Evolutionary conservation across 495 filamentous ascomycete species (phyloP).

Genomic region (Trypethelium eluteriae): DNA sequence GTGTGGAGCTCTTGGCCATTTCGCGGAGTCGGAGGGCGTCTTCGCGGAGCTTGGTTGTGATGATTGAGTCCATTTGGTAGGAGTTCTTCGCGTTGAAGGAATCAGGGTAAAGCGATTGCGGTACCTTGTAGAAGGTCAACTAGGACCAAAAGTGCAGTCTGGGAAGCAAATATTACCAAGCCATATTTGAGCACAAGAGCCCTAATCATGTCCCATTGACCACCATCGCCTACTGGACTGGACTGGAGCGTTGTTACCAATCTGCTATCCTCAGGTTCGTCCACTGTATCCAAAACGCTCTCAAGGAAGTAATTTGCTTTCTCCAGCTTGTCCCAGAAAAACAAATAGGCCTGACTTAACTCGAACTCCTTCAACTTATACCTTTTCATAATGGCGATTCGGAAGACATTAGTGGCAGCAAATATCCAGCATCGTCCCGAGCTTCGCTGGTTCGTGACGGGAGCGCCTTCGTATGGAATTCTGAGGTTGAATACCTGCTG

Average conservation of each 20-base stretch:
- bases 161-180: slow-evolving; percentile 34
- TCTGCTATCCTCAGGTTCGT: slow-evolving; percentile 58
- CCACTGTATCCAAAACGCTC: slow-evolving; percentile 64
- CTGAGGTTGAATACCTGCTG: slow-evolving; percentile 73
- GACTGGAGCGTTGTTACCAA: slow-evolving; percentile 59
- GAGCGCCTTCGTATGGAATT: slow-evolving; percentile 71
- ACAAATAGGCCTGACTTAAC: slow-evolving; percentile 79
- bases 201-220: slow-evolving; percentile 87
- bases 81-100: slow-evolving; percentile 66
- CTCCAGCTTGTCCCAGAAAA: slow-evolving; percentile 92
- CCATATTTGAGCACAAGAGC: slow-evolving; percentile 83
- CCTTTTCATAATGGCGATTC: slow-evolving; percentile 71
- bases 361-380: slow-evolving; percentile 72
- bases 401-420: slow-evolving; percentile 78
- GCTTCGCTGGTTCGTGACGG: slow-evolving; percentile 74
- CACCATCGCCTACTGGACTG: slow-evolving; percentile 68
- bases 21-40: slow-evolving; percentile 59
- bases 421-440: slow-evolving; percentile 87
- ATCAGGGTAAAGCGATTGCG: slow-evolving; percentile 73
- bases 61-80: slow-evolving; percentile 58
- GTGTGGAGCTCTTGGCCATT: slow-evolving; percentile 31
- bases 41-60: slow-evolving; percentile 83
- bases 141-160: not conserved
- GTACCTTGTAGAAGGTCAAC: slow-evolving; percentile 37
- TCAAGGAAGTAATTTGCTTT: slow-evolving; percentile 86